Percentiles rank a stretch among this genome's conserved stretches.
Conservation (phyloP, 2,329 filamentous ascomycete genomes). For the Camillea tinctor region DNA sequence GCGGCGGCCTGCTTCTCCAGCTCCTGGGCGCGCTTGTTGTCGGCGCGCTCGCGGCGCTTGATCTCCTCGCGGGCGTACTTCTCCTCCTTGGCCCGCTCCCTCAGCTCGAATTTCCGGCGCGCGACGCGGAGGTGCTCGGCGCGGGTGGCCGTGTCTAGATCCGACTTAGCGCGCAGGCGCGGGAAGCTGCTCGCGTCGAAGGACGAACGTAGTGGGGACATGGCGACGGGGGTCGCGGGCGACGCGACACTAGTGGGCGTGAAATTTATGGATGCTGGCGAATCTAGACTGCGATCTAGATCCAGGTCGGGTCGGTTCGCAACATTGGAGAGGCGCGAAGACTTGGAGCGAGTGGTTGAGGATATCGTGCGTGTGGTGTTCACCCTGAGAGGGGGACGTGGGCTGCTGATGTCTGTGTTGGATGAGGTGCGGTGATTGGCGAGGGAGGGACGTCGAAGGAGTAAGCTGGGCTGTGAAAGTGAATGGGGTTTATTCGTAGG, state of each 20-base stretch:
- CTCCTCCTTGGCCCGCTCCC: conserved; percentile 60
- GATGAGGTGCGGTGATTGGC: conserved; percentile 41
- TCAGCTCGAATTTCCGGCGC: conserved; percentile 62
- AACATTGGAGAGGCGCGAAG: conserved; percentile 41
- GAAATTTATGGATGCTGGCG: conserved; percentile 31
- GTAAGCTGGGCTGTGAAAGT: conserved; percentile 31
- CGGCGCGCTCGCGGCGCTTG: conserved; percentile 57
- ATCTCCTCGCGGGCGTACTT: conserved; percentile 60
- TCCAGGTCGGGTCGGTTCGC: conserved; percentile 51
- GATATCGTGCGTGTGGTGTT: conserved; percentile 37
- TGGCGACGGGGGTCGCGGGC: conserved; percentile 37
- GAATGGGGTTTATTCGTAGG: conserved; percentile 22
- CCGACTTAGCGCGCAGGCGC: conserved; percentile 59
- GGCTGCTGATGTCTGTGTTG: conserved; percentile 36
- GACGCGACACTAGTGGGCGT: conserved; percentile 27
- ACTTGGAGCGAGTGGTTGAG: conserved; percentile 29
- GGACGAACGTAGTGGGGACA: conserved; percentile 57
- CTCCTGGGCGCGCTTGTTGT: conserved; percentile 54
- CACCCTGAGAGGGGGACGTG: conserved; percentile 35
- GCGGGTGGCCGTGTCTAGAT: conserved; percentile 54
- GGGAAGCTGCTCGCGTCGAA: conserved; percentile 55
- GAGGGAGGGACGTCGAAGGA: conserved; percentile 38
- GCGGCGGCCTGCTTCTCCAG: conserved; percentile 45
- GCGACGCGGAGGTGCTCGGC: conserved; percentile 59
- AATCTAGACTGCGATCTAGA: conserved; percentile 38